Conservation (phyloP, 73 alveolate species). For the Paraurostyla sp. region DNA sequence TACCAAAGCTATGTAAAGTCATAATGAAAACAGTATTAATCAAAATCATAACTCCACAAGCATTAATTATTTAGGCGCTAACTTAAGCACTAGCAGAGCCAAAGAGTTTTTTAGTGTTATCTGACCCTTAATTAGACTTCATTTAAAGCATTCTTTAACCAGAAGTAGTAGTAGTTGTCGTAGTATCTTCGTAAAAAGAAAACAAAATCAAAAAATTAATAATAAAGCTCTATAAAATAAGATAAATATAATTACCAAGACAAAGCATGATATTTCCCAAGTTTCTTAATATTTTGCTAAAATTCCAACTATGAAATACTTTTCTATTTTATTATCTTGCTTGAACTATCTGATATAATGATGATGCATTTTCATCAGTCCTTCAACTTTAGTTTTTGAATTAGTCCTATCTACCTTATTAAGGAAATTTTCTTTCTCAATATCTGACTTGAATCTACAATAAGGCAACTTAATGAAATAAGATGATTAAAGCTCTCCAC, state of each 20-base stretch:
- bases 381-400: conserved; percentile 62
- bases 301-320: background rate
- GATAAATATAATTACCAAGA: conserved; percentile 18
- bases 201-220: background rate
- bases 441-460: conserved; percentile 29
- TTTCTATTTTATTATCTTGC: background rate
- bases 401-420: conserved; percentile 57
- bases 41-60: background rate
- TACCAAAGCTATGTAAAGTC: background rate
- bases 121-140: too few relatives aligned
- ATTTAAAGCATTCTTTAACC: background rate
- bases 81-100: conserved; percentile 12
- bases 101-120: background rate
- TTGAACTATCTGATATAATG: background rate
- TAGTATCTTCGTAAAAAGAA: background rate
- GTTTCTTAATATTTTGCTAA: conserved; percentile 16
- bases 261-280: conserved; percentile 16
- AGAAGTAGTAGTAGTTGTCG: background rate
- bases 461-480: conserved; percentile 58
- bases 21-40: background rate
- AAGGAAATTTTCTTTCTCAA: conserved; percentile 26
- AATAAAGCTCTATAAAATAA: conserved; percentile 10
- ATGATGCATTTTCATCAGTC: conserved; percentile 32
- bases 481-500: background rate
- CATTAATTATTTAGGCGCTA: background rate